phyloP scores from a whole-genome alignment of 192 early-diverging fungal species.

The Gonapodya prolifera region DNA sequence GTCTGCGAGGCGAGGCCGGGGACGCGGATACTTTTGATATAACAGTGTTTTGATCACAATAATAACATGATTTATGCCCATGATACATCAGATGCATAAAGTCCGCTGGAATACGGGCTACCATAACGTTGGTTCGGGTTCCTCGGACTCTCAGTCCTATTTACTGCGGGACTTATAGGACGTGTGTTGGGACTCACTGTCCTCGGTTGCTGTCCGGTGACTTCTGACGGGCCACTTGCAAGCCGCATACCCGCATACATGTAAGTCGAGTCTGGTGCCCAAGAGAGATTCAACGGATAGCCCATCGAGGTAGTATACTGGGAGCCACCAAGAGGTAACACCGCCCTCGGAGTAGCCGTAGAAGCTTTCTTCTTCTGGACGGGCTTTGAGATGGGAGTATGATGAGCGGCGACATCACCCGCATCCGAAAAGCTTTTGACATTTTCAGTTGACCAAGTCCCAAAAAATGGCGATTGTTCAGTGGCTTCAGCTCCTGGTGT shows the following conservation, averaged over 20 bases:
- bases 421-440: too few relatives aligned
- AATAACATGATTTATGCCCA: background rate
- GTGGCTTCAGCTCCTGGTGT: background rate
- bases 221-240: too few relatives aligned
- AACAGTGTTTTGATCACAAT: background rate
- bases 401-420: too few relatives aligned
- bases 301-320: background rate
- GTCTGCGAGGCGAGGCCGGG: background rate
- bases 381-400: background rate
- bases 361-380: background rate
- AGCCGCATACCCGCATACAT: background rate
- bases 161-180: background rate
- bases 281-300: background rate
- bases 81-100: background rate
- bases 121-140: background rate
- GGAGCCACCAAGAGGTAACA: background rate
- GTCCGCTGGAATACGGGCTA: background rate
- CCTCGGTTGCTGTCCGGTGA: too few relatives aligned
- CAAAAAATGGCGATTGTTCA: background rate
- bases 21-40: background rate
- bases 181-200: too few relatives aligned
- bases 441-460: background rate
- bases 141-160: background rate
- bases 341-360: background rate
- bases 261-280: background rate